These are phyloP conservation scores for Blakeslea trispora DNA, from an alignment of 371 early-diverging fungal species.

Conservation along the genomic window DNA sequence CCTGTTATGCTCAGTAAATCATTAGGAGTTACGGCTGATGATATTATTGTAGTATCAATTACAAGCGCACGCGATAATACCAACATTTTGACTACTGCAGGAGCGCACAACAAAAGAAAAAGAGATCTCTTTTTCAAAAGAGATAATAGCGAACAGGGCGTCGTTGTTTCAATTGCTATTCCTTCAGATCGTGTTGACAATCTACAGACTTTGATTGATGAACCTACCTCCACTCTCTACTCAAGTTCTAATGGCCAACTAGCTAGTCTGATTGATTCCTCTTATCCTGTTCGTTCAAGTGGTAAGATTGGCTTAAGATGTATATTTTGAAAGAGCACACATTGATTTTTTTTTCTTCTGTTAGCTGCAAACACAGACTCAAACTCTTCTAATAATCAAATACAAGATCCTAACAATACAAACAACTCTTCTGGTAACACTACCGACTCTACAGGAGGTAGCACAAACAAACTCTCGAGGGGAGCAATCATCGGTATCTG, in stretches of 20 bases:
- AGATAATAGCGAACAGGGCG: slow-evolving; percentile 17
- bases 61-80: slow-evolving; percentile 29
- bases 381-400: not conserved
- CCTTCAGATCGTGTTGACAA: slow-evolving; percentile 25
- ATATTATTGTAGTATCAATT: slow-evolving; percentile 50
- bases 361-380: not conserved
- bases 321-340: not conserved
- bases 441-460: not conserved
- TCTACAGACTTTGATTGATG: slow-evolving; percentile 25
- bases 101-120: slow-evolving; percentile 4
- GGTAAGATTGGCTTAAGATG: slow-evolving; percentile 1
- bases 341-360: slow-evolving; percentile 1
- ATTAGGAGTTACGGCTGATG: slow-evolving; percentile 32
- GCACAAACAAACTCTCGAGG: slow-evolving; percentile 32
- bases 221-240: slow-evolving; percentile 35
- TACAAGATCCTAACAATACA: not conserved
- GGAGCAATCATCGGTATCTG: slow-evolving; percentile 47
- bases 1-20: slow-evolving; percentile 36
- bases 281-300: slow-evolving; percentile 27
- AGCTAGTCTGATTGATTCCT: slow-evolving; percentile 37
- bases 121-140: slow-evolving; percentile 9
- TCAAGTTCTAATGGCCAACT: slow-evolving; percentile 41
- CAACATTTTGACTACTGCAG: not conserved
- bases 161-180: slow-evolving; percentile 47
- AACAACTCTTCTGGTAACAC: not conserved